A percentile compares a stretch with the other conserved stretches of the same genome.
Evolutionary conservation across 2,329 filamentous ascomycete species (phyloP).

Genomic region (Clonostachys solani): DNA sequence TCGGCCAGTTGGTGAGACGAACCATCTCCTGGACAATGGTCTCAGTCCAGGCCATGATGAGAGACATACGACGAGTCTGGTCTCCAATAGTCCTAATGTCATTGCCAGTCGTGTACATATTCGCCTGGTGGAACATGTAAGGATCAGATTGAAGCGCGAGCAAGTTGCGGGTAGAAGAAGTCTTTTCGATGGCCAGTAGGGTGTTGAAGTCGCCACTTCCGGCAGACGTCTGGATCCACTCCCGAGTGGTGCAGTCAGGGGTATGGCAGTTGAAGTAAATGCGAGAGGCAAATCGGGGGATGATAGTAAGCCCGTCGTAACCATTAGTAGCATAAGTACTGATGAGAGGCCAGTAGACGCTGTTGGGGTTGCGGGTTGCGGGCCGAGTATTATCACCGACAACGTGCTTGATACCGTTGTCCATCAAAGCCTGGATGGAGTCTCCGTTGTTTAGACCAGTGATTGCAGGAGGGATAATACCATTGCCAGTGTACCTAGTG

Average conservation of each 20-base stretch:
- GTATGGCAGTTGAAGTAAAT: slow-evolving; percentile 64
- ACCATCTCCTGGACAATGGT: slow-evolving; percentile 46
- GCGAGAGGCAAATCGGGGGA: slow-evolving; percentile 55
- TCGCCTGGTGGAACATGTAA: slow-evolving; percentile 63
- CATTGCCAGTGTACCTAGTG: slow-evolving; percentile 42
- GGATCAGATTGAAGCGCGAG: slow-evolving; percentile 50
- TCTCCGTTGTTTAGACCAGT: slow-evolving; percentile 61
- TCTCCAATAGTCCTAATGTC: slow-evolving; percentile 41
- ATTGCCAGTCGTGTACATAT: slow-evolving; percentile 46
- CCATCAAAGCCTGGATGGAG: slow-evolving; percentile 52
- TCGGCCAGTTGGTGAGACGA: slow-evolving; percentile 30
- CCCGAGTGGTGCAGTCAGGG: slow-evolving; percentile 48
- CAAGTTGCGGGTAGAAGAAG: slow-evolving; percentile 50
- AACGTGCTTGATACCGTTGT: slow-evolving; percentile 53
- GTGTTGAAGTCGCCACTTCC: slow-evolving; percentile 48
- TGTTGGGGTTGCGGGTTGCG: slow-evolving; percentile 44
- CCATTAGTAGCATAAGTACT: slow-evolving; percentile 47
- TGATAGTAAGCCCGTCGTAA: slow-evolving; percentile 49
- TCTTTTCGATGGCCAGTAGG: slow-evolving; percentile 44
- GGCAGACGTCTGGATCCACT: slow-evolving; percentile 57
- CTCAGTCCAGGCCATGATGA: slow-evolving; percentile 56
- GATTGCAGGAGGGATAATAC: slow-evolving; percentile 59
- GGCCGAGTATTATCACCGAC: slow-evolving; percentile 62
- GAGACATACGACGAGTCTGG: slow-evolving; percentile 38
- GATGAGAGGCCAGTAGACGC: slow-evolving; percentile 50